Conservation (phyloP, 73 alveolate genomes). For the Blepharisma stoltei region DNA sequence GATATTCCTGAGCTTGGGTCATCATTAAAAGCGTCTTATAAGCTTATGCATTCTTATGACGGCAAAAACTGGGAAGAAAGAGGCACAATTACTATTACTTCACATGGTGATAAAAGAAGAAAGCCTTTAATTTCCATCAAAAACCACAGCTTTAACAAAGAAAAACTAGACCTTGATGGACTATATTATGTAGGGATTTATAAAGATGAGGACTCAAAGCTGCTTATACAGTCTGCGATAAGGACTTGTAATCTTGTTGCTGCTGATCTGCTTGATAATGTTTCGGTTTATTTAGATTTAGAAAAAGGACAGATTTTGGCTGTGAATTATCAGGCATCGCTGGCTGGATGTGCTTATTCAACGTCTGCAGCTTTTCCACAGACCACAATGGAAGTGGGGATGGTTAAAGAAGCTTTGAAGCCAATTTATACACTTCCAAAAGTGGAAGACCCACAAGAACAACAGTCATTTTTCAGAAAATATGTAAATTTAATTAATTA, state of each 20-base stretch:
- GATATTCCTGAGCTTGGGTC: background rate
- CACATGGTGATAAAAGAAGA: conserved; percentile 18
- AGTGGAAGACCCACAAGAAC: background rate
- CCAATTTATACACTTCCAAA: conserved; percentile 11
- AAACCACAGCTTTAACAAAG: conserved; percentile 23
- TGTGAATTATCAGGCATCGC: background rate
- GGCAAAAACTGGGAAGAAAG: conserved; percentile 28
- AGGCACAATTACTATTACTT: background rate
- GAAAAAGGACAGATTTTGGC: conserved; percentile 3
- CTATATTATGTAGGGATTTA: background rate
- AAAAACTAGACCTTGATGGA: background rate
- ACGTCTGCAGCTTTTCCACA: background rate
- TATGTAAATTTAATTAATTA: too few relatives aligned
- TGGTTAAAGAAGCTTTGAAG: background rate
- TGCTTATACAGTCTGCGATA: background rate
- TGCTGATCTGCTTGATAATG: background rate
- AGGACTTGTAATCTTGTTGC: background rate
- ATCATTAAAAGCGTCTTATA: background rate
- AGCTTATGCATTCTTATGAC: conserved; percentile 15
- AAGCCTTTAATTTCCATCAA: conserved; percentile 10
- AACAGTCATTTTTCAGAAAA: background rate
- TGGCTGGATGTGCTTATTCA: background rate
- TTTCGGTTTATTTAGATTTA: background rate
- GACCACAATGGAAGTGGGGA: background rate
- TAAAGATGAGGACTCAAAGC: background rate